These are phyloP conservation scores for Curvularia spicifera DNA, from an alignment of 2,329 filamentous ascomycete species.

Conservation along the genomic window DNA sequence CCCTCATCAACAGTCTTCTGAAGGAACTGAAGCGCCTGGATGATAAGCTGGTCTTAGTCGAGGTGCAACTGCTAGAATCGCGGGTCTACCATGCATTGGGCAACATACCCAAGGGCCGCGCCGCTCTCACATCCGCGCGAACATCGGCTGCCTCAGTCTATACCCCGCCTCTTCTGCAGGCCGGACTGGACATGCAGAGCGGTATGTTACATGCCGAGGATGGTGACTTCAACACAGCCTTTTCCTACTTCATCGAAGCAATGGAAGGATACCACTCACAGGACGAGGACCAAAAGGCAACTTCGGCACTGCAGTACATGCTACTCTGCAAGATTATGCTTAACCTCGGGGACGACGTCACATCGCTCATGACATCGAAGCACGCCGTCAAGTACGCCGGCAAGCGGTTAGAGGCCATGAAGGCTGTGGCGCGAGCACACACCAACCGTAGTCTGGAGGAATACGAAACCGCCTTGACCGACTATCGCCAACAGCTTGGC, in stretches of 20 bases:
- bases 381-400: constrained; percentile 96
- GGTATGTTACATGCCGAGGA: constrained; percentile 99
- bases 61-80: constrained; percentile 96
- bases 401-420: constrained; percentile 97
- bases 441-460: constrained; percentile 94
- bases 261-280: constrained; percentile 95
- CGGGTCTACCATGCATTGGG: constrained; percentile 96
- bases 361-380: constrained; percentile 91
- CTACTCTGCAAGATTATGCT: constrained; percentile 99
- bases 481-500: constrained; percentile 92
- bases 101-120: constrained; percentile 94
- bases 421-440: constrained; percentile 94
- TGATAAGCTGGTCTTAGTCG: constrained; percentile 96
- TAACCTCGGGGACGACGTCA: constrained; percentile 95
- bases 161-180: constrained; percentile 92
- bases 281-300: constrained; percentile 87
- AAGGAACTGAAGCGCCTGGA: constrained; percentile 97
- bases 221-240: constrained; percentile 98
- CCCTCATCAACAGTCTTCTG: constrained; percentile 93
- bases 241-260: constrained; percentile 98
- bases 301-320: constrained; percentile 99
- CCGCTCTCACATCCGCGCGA: constrained; percentile 89
- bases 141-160: constrained; percentile 97
- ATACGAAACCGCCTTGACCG: constrained; percentile 89
- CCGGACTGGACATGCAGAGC: constrained; percentile 97